phyloP scores from a whole-genome alignment of 2,329 filamentous ascomycete genomes.

The Botrytis medusae region DNA sequence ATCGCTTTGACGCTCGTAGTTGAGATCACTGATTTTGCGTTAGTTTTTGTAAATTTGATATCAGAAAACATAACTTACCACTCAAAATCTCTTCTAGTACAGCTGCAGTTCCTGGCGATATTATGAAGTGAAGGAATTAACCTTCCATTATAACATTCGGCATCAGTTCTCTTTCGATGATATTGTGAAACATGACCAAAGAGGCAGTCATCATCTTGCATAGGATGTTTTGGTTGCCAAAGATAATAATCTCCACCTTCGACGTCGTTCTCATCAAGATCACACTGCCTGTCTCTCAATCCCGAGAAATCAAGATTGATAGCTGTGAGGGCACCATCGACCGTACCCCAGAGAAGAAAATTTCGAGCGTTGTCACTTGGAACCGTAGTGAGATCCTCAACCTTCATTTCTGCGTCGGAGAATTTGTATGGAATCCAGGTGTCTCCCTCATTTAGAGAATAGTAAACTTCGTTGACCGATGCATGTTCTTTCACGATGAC shows the following conservation, averaged over 20 bases:
- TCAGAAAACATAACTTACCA: slow-evolving; percentile 59
- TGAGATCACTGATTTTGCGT: slow-evolving; percentile 66
- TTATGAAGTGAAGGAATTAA: slow-evolving; percentile 69
- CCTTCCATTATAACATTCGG: slow-evolving; percentile 78
- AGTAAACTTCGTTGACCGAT: slow-evolving; percentile 68
- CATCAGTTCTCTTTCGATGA: slow-evolving; percentile 80
- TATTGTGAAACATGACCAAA: slow-evolving; percentile 92
- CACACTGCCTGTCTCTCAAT: slow-evolving; percentile 71
- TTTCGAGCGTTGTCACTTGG: slow-evolving; percentile 87
- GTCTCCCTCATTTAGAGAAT: slow-evolving; percentile 77
- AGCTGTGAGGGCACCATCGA: slow-evolving; percentile 60
- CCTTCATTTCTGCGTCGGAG: slow-evolving; percentile 64
- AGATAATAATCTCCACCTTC: slow-evolving; percentile 74
- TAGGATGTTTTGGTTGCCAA: slow-evolving; percentile 85
- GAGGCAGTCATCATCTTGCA: slow-evolving; percentile 75
- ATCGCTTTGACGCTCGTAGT: slow-evolving; percentile 78
- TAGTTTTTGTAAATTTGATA: slow-evolving; percentile 22
- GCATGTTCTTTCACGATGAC: slow-evolving; percentile 76
- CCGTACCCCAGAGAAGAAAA: slow-evolving; percentile 82
- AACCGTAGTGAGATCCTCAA: slow-evolving; percentile 82
- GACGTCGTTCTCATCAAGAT: slow-evolving; percentile 60
- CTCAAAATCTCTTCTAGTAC: slow-evolving; percentile 84
- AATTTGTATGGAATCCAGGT: slow-evolving; percentile 79
- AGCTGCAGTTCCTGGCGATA: slow-evolving; percentile 74
- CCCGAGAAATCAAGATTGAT: slow-evolving; percentile 89